These are phyloP conservation scores for Globisporangium okanoganense DNA, from an alignment of 352 stramenopile genomes.

Conservation along the genomic window DNA sequence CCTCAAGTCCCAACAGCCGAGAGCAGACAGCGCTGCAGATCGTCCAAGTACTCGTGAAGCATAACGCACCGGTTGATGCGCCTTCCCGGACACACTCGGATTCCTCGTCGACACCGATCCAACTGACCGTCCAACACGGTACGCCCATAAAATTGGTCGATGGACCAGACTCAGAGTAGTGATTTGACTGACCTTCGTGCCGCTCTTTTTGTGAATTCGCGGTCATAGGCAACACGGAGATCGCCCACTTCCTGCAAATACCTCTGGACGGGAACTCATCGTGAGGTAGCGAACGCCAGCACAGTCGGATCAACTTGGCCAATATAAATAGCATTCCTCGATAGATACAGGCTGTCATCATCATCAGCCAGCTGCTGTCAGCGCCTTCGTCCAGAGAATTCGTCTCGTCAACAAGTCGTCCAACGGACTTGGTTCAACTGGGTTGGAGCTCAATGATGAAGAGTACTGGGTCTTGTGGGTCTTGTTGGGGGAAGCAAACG, in stretches of 20 bases:
- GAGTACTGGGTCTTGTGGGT: no score
- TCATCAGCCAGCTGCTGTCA: no score
- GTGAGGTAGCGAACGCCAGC: not conserved
- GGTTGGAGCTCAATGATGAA: no score
- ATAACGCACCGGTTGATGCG: not conserved
- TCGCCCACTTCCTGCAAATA: not conserved
- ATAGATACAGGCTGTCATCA: no score
- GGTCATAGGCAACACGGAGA: not conserved
- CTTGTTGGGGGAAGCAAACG: no score
- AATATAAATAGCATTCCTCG: no score
- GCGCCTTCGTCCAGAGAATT: no score
- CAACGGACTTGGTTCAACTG: no score
- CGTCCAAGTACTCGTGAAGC: not conserved
- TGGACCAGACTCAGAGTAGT: no score
- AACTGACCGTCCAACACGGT: constrained; percentile 2
- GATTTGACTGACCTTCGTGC: not conserved
- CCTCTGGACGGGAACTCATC: not conserved
- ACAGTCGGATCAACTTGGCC: no score
- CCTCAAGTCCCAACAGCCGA: not conserved
- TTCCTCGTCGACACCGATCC: not conserved
- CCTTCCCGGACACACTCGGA: not conserved
- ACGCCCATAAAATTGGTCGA: not conserved
- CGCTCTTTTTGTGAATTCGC: not conserved
- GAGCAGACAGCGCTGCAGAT: not conserved
- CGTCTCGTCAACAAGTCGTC: no score